Evolutionary conservation across 495 filamentous ascomycete genomes (phyloP), one percentile per base, ranked within the genome.

Genomic region (Pyrenula aspistea): DNA sequence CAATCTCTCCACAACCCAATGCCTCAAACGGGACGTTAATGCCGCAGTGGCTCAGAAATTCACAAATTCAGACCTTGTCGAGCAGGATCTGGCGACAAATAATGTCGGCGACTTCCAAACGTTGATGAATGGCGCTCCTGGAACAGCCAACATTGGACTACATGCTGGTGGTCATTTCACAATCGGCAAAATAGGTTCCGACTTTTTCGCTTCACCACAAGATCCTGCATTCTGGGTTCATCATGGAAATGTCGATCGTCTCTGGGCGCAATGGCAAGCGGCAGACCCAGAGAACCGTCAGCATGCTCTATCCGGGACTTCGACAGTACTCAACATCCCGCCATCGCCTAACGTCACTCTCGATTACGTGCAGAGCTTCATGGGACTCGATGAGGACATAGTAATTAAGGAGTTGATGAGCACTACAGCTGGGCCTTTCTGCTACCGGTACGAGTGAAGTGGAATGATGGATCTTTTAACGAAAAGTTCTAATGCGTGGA

Each of bases 181-280:
- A 2, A 78, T 85, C 55, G 85, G 77, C 25, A 78, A 85, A 64
- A 76, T 79, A 0, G 77, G 76, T 2, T 74, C 78, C 22, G 84
- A 86, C 64, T 62, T 82, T 42, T 86, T 74, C 59, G 73, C 70
- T n/a, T 81, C 75, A 24, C 77, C 83, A 1, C 80, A 80, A 3
- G 86, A 88, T 57, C 84, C 85, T 4, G 76, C 72, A 11, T 89
- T 89, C 67, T 89, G 71, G 61, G 72, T 83, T 22, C 85, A 88
- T 65, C 86, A 89, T 64, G 79, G 74, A 2, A 79, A 82, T 72
- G 77, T 90, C 55, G 86, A 89, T 66, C 78, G 80, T 42, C 62
- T 81, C 1, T 89, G 77, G 72, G 85, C 81, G 77, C 80, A 82
- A 22, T 89, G 86, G 86, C 84, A 89, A 69, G 78, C 73, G 51